A percentile compares a stretch with the other conserved stretches of the same genome.
These are phyloP conservation scores for Ananas comosus DNA, from an alignment of 176 grass and related monocot species.

Conservation along the genomic window DNA sequence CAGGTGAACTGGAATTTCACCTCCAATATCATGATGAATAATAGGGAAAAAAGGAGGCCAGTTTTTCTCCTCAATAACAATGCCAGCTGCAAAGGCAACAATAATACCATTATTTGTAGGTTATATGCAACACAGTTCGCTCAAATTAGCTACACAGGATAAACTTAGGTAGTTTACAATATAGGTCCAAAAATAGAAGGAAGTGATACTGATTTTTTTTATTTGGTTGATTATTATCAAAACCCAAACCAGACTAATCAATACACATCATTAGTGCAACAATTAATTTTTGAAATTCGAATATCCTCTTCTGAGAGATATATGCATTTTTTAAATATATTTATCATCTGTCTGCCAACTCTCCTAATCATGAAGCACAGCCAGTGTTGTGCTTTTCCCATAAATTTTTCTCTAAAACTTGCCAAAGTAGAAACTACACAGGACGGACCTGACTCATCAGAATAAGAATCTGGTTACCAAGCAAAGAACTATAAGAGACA, in stretches of 20 bases:
- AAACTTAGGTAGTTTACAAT: not conserved
- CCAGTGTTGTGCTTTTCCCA: not conserved
- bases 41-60: conserved; percentile 96
- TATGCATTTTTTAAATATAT: too few species aligned
- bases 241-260: too few species aligned
- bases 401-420: not conserved
- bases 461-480: too few species aligned
- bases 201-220: too few species aligned
- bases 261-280: not conserved
- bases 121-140: not conserved
- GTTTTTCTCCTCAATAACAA: conserved; percentile 93
- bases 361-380: not conserved
- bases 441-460: too few species aligned
- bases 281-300: not conserved
- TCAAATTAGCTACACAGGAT: not conserved
- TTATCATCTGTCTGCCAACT: not conserved
- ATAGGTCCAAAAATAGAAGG: too few species aligned
- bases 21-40: conserved; percentile 93
- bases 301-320: too few species aligned
- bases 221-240: too few species aligned
- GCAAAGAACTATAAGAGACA: too few species aligned
- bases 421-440: not conserved
- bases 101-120: conserved; percentile 7
- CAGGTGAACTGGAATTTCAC: conserved; percentile 88
- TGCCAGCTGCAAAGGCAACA: conserved; percentile 59